phyloP scores from a whole-genome alignment of 1,284 basidiomycete species.

The Moesziomyces parantarcticus region DNA sequence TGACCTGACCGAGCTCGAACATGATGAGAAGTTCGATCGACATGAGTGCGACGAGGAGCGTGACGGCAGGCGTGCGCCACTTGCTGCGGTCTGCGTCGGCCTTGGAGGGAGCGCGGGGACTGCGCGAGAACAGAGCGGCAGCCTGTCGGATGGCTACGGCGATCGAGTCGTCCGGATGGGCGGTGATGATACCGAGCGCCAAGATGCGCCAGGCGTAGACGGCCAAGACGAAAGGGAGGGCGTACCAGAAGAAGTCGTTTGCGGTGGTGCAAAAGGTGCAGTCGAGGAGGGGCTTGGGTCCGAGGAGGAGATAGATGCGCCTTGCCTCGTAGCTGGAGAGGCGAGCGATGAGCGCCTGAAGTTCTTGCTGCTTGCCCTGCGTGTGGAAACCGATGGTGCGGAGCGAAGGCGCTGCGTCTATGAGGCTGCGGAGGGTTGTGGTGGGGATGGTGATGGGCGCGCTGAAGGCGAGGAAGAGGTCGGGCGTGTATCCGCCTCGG shows the following conservation, averaged over 20 bases:
- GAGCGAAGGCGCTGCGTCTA: constrained; percentile 21
- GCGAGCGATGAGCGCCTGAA: constrained; percentile 37
- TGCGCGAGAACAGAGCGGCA: constrained; percentile 6
- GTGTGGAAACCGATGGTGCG: constrained; percentile 22
- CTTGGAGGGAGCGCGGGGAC: not conserved
- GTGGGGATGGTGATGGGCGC: constrained; percentile 46
- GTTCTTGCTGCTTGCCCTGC: constrained; percentile 15
- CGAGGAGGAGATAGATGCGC: constrained; percentile 39
- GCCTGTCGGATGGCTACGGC: constrained; percentile 36
- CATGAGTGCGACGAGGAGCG: constrained; percentile 14
- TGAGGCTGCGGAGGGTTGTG: constrained; percentile 27
- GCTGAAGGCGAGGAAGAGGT: constrained; percentile 36
- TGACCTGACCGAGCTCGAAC: constrained; percentile 41
- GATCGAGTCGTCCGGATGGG: constrained; percentile 37
- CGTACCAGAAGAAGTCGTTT: constrained; percentile 39
- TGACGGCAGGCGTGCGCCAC: constrained; percentile 23
- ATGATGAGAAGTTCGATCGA: constrained; percentile 34
- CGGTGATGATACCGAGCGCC: constrained; percentile 38
- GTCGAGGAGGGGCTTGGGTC: constrained; percentile 26
- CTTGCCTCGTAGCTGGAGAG: constrained; percentile 48
- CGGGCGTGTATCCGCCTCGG: constrained; percentile 36
- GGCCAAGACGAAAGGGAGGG: constrained; percentile 29
- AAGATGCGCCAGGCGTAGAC: constrained; percentile 40
- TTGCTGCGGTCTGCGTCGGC: constrained; percentile 33
- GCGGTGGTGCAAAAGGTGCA: constrained; percentile 39